A percentile compares a stretch with the other conserved stretches of the same genome.
These are phyloP conservation scores for Acanthamoeba healyi DNA, from an alignment of 208 protist species.

Conservation along the genomic window DNA sequence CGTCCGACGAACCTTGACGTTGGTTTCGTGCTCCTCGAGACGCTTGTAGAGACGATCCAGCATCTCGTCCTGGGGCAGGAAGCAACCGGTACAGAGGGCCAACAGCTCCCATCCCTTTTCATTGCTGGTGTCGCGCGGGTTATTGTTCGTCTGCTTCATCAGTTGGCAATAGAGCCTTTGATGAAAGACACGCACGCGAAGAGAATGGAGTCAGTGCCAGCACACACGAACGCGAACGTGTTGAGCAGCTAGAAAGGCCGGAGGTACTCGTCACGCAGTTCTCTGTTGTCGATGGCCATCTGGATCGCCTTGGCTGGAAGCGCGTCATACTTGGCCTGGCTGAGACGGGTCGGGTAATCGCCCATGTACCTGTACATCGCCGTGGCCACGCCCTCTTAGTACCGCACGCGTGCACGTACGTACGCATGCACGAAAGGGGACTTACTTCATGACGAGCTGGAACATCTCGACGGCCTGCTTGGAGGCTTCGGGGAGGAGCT, in stretches of 20 bases:
- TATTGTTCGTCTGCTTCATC: slow-evolving; percentile 68
- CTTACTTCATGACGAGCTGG: slow-evolving; percentile 55
- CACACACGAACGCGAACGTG: no score
- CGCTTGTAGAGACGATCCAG: slow-evolving; percentile 44
- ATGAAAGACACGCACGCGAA: neutral
- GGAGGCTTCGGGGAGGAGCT: slow-evolving; percentile 50
- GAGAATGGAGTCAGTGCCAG: neutral
- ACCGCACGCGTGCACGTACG: no score
- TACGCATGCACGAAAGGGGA: neutral
- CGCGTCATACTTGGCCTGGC: slow-evolving; percentile 46
- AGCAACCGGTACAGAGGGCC: slow-evolving; percentile 39
- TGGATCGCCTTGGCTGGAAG: slow-evolving; percentile 27
- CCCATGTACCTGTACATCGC: slow-evolving; percentile 57
- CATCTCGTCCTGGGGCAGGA: slow-evolving; percentile 41
- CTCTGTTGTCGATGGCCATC: slow-evolving; percentile 67
- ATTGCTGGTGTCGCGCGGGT: slow-evolving; percentile 68
- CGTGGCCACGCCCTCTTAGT: no score
- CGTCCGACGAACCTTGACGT: slow-evolving; percentile 1
- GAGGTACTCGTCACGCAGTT: slow-evolving; percentile 54
- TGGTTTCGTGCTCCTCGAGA: neutral
- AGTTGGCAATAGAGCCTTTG: slow-evolving; percentile 47
- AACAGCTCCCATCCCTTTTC: slow-evolving; percentile 66
- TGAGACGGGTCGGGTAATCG: slow-evolving; percentile 29
- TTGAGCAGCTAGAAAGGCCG: neutral
- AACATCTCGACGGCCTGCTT: slow-evolving; percentile 71